These are phyloP conservation scores for Rosa persica DNA, from an alignment of 306 rosid genomes.

Conservation along the genomic window DNA sequence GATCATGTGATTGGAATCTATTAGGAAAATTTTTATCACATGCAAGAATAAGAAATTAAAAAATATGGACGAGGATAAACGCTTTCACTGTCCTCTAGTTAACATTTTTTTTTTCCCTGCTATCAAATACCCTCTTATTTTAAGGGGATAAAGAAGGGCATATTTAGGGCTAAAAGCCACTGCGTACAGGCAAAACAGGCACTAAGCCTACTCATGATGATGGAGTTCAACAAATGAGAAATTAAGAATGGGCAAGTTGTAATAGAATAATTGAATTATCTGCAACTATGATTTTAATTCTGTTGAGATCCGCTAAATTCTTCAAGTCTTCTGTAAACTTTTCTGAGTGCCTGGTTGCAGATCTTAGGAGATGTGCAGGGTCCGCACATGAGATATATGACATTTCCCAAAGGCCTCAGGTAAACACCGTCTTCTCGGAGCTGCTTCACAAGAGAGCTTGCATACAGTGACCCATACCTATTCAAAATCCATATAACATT, in stretches of 20 bases:
- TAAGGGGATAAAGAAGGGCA: background rate
- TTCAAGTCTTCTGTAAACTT: constrained; percentile 64
- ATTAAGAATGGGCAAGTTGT: background rate
- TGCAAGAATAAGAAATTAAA: no score
- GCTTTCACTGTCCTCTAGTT: no score
- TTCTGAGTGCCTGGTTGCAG: constrained; percentile 65
- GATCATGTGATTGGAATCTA: no score
- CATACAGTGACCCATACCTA: constrained; percentile 79
- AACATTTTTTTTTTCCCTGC: no score
- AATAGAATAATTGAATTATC: background rate
- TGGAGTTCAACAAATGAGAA: background rate
- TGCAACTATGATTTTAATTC: constrained; percentile 5
- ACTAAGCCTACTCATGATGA: background rate
- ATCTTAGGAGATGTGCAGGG: constrained; percentile 79
- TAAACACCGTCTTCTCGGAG: constrained; percentile 77
- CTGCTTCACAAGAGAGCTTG: constrained; percentile 68
- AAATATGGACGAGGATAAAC: no score
- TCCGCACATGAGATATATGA: constrained; percentile 83
- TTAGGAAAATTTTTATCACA: no score
- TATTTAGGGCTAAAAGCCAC: background rate
- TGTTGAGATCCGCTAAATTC: constrained; percentile 42
- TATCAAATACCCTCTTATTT: background rate
- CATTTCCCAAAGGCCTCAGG: constrained; percentile 84
- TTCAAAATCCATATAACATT: constrained; percentile 21
- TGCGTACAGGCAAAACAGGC: background rate